A percentile compares a stretch with the other conserved stretches of the same genome.
phyloP scores from a whole-genome alignment of 768 basidiomycete genomes.

The Gloeophyllum trabeum region DNA sequence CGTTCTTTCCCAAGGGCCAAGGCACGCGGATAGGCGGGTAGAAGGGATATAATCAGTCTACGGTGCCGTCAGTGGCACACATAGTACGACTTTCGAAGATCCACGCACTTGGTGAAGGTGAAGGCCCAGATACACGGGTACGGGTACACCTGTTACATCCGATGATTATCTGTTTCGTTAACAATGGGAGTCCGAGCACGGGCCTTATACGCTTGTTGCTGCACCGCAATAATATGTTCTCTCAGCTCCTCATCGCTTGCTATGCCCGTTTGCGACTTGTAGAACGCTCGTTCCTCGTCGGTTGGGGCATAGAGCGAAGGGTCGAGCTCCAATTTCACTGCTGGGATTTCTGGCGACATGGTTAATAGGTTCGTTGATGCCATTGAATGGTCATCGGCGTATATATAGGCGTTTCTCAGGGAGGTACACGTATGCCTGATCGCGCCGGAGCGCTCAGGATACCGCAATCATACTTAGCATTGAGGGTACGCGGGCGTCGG shows the following conservation, averaged over 20 bases:
- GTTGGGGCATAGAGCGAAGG: background rate
- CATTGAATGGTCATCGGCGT: no score
- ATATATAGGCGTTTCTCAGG: no score
- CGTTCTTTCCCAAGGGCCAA: conserved; percentile 26
- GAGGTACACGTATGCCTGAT: no score
- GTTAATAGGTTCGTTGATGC: no score
- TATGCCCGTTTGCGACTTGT: conserved; percentile 17
- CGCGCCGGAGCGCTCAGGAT: no score
- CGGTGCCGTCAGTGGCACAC: background rate
- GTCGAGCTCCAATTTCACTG: no score
- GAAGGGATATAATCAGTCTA: conserved; percentile 12
- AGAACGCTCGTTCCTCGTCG: conserved; percentile 10
- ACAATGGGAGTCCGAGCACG: background rate
- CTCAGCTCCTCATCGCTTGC: conserved; percentile 17
- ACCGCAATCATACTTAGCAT: no score
- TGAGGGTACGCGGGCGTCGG: no score
- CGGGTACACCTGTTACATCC: conserved; percentile 13
- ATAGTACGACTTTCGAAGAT: no score
- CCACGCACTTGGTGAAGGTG: conserved; percentile 9
- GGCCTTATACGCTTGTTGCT: conserved; percentile 18
- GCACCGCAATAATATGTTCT: conserved; percentile 16
- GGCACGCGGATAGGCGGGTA: conserved; percentile 15
- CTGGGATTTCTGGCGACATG: no score
- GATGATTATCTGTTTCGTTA: background rate
- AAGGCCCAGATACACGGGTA: conserved; percentile 20